phyloP scores from a whole-genome alignment of 306 rosid genomes.

The Senna tora region DNA sequence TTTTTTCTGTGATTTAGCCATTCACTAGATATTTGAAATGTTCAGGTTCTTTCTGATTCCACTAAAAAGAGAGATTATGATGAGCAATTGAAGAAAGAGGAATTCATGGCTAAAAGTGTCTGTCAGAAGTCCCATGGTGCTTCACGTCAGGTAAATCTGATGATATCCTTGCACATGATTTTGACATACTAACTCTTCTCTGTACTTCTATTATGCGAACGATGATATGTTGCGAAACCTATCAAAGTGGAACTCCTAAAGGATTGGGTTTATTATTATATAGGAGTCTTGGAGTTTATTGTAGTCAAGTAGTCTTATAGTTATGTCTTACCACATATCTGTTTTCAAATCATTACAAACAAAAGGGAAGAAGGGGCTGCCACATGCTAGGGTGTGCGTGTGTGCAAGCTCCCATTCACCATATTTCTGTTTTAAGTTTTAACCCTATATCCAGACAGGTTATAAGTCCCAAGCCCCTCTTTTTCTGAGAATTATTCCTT shows the following conservation, averaged over 20 bases:
- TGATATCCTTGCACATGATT: conserved; percentile 32
- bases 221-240: not conserved
- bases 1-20: conserved; percentile 21
- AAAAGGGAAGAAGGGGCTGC: not conserved
- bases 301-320: not conserved
- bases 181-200: conserved; percentile 7
- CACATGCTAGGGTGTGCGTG: not conserved
- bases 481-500: conserved; percentile 1
- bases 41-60: conserved; percentile 90
- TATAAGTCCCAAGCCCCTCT: conserved; percentile 12
- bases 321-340: not conserved
- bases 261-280: not conserved
- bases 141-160: conserved; percentile 66
- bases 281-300: not conserved
- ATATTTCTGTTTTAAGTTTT: not conserved
- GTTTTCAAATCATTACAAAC: no score
- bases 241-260: not conserved
- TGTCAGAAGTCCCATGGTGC: conserved; percentile 78
- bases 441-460: not conserved
- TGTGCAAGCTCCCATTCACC: not conserved
- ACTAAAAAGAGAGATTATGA: conserved; percentile 89
- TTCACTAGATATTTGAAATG: conserved; percentile 32
- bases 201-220: conserved; percentile 1
- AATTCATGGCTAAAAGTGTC: conserved; percentile 80
- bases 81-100: conserved; percentile 92